A percentile compares a stretch with the other conserved stretches of the same genome.
Evolutionary conservation across 192 early-diverging fungal genomes (phyloP).

Genomic region (Dissophora globulifera): DNA sequence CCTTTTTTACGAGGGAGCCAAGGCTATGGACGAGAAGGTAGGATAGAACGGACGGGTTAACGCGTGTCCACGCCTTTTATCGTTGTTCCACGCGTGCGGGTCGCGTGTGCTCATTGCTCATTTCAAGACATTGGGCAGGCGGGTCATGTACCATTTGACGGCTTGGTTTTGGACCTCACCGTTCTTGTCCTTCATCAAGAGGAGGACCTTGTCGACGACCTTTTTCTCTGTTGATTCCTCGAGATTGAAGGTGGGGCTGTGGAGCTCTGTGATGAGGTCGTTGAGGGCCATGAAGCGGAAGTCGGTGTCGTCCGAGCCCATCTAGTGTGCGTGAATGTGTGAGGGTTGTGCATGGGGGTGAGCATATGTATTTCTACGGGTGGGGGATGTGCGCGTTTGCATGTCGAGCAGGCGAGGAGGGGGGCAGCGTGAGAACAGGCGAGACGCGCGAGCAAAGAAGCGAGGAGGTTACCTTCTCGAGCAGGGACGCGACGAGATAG

Average conservation of each 20-base stretch:
- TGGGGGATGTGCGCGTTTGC: no score
- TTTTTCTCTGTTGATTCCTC: conserved; percentile 74
- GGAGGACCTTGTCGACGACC: conserved; percentile 63
- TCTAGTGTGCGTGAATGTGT: conserved; percentile 40
- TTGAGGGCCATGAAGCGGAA: conserved; percentile 88
- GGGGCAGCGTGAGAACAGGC: not conserved
- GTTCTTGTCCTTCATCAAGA: conserved; percentile 82
- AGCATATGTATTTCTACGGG: no score
- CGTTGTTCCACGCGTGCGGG: not conserved
- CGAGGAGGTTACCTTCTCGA: conserved; percentile 71
- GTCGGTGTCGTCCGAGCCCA: conserved; percentile 77
- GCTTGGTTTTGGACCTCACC: conserved; percentile 88
- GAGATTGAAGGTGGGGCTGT: conserved; percentile 64
- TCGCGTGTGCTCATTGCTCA: not conserved
- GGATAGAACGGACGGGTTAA: not conserved
- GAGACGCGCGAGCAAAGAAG: not conserved
- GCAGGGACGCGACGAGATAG: conserved; percentile 73
- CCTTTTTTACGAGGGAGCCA: conserved; percentile 80
- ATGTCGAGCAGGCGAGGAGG: no score
- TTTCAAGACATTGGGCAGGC: not conserved
- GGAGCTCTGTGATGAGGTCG: conserved; percentile 81
- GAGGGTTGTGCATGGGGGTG: no score
- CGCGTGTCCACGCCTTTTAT: not conserved
- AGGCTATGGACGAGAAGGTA: conserved; percentile 59
- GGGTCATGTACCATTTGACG: conserved; percentile 71